Base-by-base conservation (phyloP, 2,329 filamentous ascomycete species). In the Colletotrichum tamarilloi region DNA sequence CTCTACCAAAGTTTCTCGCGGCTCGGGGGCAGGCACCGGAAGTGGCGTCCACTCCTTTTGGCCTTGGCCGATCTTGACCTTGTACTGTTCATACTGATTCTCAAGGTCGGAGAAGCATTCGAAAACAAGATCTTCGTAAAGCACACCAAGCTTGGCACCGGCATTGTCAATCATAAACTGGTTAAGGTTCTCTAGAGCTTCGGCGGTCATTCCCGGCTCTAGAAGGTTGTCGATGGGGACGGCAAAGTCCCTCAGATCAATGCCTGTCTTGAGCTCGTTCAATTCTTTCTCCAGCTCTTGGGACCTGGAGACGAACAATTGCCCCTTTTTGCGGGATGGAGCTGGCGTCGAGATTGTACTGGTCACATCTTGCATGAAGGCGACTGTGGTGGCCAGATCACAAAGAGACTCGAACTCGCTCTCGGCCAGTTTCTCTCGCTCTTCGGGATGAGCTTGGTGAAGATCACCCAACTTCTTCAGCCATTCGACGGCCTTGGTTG, bases 81-180 rank as follows among this genome's bases (percentile, higher is more conserved):
- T 80, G 5, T 73, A 55, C 5, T 80, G 66, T 16, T 79, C 69
- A 16, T 79, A 78, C 26, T 80, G 79, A 0, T 74, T 71, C 22
- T 83, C 68, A 0, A 87, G 73, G 5, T 80, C 77, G 1, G 74
- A 49, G 0, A 87, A 57, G 64, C 81, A 83, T 1, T 84, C 81
- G 0, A 85, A 78, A 3, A 87, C 76, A 7, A 85, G 64, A 57
- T 86, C 83, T 57, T 85, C 79, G 72, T 87, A 88, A 0, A 87
- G 75, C 55, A 81, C 81, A 1, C 82, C 83, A 16, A 88, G 72
- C n/a, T 80, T 84, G 0, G 80, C 79, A 2, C 85, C 85, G 0
- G 80, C 74, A 30, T 83, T 84, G 0, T 83, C 77, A 1, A 78
- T 46, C 3, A 88, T 68, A 58, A 84, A 84, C 11, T 75, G 26